phyloP scores from a whole-genome alignment of 768 basidiomycete species.

The Boletus fagicola region DNA sequence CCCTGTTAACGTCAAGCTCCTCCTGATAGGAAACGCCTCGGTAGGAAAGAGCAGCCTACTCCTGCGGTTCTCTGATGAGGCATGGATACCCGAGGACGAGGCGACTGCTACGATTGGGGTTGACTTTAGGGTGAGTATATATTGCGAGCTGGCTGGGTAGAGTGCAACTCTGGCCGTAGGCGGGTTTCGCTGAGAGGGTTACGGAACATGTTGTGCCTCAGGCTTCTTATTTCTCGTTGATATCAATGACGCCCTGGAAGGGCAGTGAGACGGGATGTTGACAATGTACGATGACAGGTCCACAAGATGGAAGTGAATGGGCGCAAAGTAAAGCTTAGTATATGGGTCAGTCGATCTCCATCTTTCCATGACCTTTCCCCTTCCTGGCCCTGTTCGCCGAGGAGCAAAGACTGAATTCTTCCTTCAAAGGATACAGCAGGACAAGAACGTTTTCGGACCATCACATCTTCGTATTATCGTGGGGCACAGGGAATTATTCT shows the following conservation, averaged over 20 bases:
- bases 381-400: background rate
- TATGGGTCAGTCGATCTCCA: conserved; percentile 72
- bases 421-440: conserved; percentile 81
- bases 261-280: background rate
- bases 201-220: background rate
- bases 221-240: background rate
- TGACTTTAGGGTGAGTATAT: conserved; percentile 68
- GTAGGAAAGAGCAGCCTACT: conserved; percentile 93
- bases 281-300: conserved; percentile 46
- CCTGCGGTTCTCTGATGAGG: conserved; percentile 94
- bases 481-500: conserved; percentile 83
- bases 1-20: conserved; percentile 72
- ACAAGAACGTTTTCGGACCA: conserved; percentile 93
- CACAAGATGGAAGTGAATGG: conserved; percentile 86
- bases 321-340: conserved; percentile 87
- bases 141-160: background rate
- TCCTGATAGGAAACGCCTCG: conserved; percentile 83
- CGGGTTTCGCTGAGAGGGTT: background rate
- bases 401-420: background rate
- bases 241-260: background rate
- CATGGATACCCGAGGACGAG: conserved; percentile 91
- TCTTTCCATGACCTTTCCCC: too few relatives aligned
- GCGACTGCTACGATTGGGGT: conserved; percentile 83
- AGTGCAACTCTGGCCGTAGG: background rate
- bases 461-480: conserved; percentile 94